These are phyloP conservation scores for Metarhizium humberi DNA, from an alignment of 2,329 filamentous ascomycete genomes.

Conservation along the genomic window DNA sequence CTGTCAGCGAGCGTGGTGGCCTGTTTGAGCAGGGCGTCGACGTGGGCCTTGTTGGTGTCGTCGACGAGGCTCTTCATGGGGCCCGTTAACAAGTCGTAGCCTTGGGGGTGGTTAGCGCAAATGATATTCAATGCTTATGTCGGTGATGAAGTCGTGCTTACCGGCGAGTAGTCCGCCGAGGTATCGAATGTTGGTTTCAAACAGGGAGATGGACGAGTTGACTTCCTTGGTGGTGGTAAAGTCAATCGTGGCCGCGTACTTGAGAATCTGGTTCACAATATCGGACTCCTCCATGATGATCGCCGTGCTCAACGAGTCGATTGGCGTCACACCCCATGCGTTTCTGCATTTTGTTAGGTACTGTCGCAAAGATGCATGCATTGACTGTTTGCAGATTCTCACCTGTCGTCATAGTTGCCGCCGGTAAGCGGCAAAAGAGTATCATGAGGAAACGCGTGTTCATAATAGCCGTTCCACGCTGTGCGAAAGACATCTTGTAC, in stretches of 20 bases:
- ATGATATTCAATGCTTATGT: not conserved
- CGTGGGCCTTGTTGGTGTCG: slow-evolving; percentile 23
- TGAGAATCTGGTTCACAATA: slow-evolving; percentile 63
- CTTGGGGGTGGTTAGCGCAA: slow-evolving; percentile 19
- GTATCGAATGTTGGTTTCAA: slow-evolving; percentile 88
- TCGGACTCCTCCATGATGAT: slow-evolving; percentile 62
- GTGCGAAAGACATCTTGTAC: slow-evolving; percentile 60
- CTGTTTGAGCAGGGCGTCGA: slow-evolving; percentile 56
- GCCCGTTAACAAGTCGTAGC: slow-evolving; percentile 63
- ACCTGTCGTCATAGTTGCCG: slow-evolving; percentile 59
- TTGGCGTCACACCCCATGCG: slow-evolving; percentile 73
- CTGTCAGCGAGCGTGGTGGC: slow-evolving; percentile 60
- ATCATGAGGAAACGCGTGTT: slow-evolving; percentile 69
- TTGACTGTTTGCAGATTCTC: slow-evolving; percentile 12
- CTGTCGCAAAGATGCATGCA: too few species aligned
- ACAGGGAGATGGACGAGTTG: slow-evolving; percentile 56
- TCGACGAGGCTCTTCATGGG: slow-evolving; percentile 44
- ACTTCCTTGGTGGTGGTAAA: slow-evolving; percentile 46
- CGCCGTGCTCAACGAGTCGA: slow-evolving; percentile 74
- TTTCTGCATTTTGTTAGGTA: slow-evolving; percentile 41
- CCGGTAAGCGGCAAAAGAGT: slow-evolving; percentile 62
- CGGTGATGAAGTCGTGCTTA: slow-evolving; percentile 12
- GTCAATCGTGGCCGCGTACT: slow-evolving; percentile 61
- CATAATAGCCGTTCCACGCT: slow-evolving; percentile 64
- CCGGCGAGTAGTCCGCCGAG: slow-evolving; percentile 71